These are phyloP conservation scores for Penicillium bovifimosum DNA, from an alignment of 495 filamentous ascomycete genomes.

Conservation along the genomic window DNA sequence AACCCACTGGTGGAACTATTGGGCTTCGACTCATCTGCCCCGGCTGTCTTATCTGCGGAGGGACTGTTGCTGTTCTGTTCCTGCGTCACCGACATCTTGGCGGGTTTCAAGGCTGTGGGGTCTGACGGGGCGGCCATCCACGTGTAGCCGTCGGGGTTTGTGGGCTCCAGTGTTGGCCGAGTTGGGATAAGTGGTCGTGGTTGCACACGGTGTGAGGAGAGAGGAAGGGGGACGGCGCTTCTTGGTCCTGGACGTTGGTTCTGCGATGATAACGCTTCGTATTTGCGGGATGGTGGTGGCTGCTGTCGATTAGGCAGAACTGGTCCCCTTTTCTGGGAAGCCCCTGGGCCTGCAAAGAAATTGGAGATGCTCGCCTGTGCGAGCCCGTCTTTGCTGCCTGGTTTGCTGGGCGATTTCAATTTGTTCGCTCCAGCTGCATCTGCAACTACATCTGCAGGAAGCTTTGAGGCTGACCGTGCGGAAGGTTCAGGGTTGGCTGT, in stretches of 20 bases:
- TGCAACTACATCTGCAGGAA: neutral
- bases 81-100: constrained; percentile 13
- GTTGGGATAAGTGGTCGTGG: constrained; percentile 32
- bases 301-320: constrained; percentile 10
- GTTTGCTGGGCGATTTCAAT: constrained; percentile 12
- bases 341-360: constrained; percentile 31
- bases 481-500: constrained; percentile 15
- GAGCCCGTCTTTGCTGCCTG: constrained; percentile 22
- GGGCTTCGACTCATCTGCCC: constrained; percentile 23
- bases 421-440: constrained; percentile 12
- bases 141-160: constrained; percentile 37
- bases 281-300: constrained; percentile 8
- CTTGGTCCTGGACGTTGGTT: constrained; percentile 1
- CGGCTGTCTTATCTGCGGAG: constrained; percentile 7
- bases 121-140: constrained; percentile 33
- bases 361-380: constrained; percentile 38
- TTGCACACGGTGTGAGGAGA: constrained; percentile 35
- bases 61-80: constrained; percentile 7
- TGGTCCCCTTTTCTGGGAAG: constrained; percentile 14
- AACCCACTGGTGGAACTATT: constrained; percentile 18
- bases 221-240: constrained; percentile 19
- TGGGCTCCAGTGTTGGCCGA: constrained; percentile 34
- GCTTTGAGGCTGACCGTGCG: constrained; percentile 1
- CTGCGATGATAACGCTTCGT: constrained; percentile 8
- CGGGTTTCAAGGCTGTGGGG: constrained; percentile 20